Evolutionary conservation across 2,329 filamentous ascomycete species (phyloP), one percentile per base, ranked within the genome.

Genomic region (Diaporthe sp.): DNA sequence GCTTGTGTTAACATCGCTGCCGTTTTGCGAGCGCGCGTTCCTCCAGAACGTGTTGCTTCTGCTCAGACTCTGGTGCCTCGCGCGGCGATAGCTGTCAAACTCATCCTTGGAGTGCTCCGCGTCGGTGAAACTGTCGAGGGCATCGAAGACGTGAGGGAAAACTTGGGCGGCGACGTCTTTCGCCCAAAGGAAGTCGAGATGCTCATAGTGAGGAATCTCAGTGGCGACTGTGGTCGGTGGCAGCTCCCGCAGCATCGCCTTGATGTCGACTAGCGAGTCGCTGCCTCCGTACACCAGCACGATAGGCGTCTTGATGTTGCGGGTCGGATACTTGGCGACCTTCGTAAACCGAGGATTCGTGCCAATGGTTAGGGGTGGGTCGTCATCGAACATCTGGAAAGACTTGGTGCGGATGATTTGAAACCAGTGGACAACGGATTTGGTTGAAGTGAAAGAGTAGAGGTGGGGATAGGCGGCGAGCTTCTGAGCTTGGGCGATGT

Each of bases 331-430:
- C 82, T 94, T 96, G 80, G 97, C 95, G 8, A 98, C 96, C 83
- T 98, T 98, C 83, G 97, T 98, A 85, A 98, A 98, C 80, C 96
- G 95, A 6, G 92, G 92, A 31, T 90, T 91, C 51, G 96, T 87
- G 12, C 65, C 71, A 72, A 92, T 91, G 76, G 98, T 87, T 0
- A 93, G 93, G 39, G 93, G 93, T 75, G 95, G 94, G 80, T 98
- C 96, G 82, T 99, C 97, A 82, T 99, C 97, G 84, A 96, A 98
- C 94, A 99, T 98, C 84, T 99, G 97, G 84, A 99, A 98, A 37
- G 92, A 95, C 80, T 95, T 94, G 81, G 96, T 98, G 78, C 97
- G 93, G 80, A 99, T 99, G 82, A 99, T 98, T 83, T 99, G 97
- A 83, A 99, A 99, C 97, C 97, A 99, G 83, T 99, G 97, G 0